Evolutionary conservation across 1,284 basidiomycete species (phyloP).

Genomic region (Ceratobasidium sp.): DNA sequence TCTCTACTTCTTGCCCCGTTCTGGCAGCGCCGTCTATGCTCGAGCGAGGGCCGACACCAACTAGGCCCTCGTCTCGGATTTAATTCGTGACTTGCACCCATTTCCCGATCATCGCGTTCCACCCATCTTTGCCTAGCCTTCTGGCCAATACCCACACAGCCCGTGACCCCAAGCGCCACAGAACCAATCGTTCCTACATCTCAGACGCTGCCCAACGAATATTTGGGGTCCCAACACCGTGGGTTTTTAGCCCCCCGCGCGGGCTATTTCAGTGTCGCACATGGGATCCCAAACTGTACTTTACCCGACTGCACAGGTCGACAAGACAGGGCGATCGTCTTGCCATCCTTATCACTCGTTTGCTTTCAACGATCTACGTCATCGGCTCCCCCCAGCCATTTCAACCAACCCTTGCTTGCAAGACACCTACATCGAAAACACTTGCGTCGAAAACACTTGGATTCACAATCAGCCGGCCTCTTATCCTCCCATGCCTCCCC

Average conservation of each 20-base stretch:
- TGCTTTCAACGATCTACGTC: slow-evolving; percentile 42
- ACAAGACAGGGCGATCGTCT: slow-evolving; percentile 7
- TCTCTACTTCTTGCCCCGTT: neutral
- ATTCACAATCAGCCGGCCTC: neutral
- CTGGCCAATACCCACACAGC: neutral
- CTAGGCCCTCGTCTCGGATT: neutral
- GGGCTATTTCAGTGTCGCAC: slow-evolving; percentile 24
- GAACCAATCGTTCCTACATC: slow-evolving; percentile 23
- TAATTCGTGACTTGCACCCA: slow-evolving; percentile 15
- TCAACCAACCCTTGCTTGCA: slow-evolving; percentile 1
- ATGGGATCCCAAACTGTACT: slow-evolving; percentile 25
- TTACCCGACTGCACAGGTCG: slow-evolving; percentile 14
- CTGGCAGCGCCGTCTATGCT: slow-evolving; percentile 34
- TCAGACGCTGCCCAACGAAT: slow-evolving; percentile 7
- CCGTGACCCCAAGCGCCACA: slow-evolving; percentile 31
- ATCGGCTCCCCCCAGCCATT: slow-evolving; percentile 29
- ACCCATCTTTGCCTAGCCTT: slow-evolving; percentile 8
- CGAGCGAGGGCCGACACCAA: neutral
- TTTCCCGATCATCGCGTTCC: slow-evolving; percentile 34
- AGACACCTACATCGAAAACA: slow-evolving; percentile 8
- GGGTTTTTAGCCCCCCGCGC: neutral
- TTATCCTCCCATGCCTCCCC: neutral
- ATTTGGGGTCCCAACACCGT: slow-evolving; percentile 29
- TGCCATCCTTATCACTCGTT: slow-evolving; percentile 32
- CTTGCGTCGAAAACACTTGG: slow-evolving; percentile 5